Evolutionary conservation across 2,329 filamentous ascomycete species (phyloP), one percentile per base, ranked within the genome.

Genomic region (Drechslerella coelobrocha): DNA sequence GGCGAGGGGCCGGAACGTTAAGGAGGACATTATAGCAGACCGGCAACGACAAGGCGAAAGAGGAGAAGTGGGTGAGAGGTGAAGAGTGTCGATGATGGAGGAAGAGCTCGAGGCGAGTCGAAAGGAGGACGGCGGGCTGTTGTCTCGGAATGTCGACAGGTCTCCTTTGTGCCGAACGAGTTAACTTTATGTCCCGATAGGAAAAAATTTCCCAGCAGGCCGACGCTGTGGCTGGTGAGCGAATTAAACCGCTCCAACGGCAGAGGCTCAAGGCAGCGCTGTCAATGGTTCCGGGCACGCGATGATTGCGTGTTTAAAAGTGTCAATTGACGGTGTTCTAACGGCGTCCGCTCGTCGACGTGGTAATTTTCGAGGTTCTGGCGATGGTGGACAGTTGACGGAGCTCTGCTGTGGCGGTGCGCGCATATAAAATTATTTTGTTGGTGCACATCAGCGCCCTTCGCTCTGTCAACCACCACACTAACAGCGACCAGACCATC

Each of bases 91-190:
- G 55, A 51, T 60, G 56, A 19, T 9, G 29, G 43, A 27, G 27
- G n/a, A 29, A 23, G 45, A 19, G 24, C 29, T 51, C 14, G 50
- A 29, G 39, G 52, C 29, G 52, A 61, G 45, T 45, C 41, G 19
- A 4, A 51, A 19, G 24, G 55, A 27, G 23, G 27, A 7, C 50
- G 50, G 54, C 55, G 56, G 63, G 31, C 12, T 26, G 56, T 31
- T 19, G 43, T 55, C 19, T 52, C 19, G 37, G 47, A 55, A 60
- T 23, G 54, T 68, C 37, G 34, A 55, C 9, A 6, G 24, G 41
- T 59, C 65, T 69, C 65, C 65, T 69, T 69, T 69, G 56, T 69
- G 52, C 65, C 57, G 65, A 69, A 50, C 50, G 14, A 29, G 45
- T 19, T n/a, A 45, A 21, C 41, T 45, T 45, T 5, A n/a, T 17